Evolutionary conservation across 1,139 yeast species (phyloP).

Genomic region (Yamadazyma songkhlaensis): DNA sequence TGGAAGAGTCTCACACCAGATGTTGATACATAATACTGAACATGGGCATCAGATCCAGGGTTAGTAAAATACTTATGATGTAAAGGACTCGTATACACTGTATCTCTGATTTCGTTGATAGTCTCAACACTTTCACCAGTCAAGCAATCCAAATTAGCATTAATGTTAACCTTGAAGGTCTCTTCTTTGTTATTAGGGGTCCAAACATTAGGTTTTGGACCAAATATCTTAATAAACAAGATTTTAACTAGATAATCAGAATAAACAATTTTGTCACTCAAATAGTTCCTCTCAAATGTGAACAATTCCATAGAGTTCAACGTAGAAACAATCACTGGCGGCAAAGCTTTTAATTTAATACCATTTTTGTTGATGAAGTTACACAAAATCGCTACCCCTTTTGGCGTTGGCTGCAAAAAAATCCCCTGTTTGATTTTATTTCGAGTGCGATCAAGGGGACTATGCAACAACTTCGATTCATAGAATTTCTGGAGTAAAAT

Average conservation of each 20-base stretch:
- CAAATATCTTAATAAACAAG: slow-evolving; percentile 63
- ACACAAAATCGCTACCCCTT: slow-evolving; percentile 73
- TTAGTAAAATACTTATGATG: slow-evolving; percentile 78
- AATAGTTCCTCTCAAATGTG: slow-evolving; percentile 61
- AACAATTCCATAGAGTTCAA: slow-evolving; percentile 75
- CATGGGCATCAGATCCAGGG: slow-evolving; percentile 81
- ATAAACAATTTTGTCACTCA: slow-evolving; percentile 59
- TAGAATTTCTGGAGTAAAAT: slow-evolving; percentile 55
- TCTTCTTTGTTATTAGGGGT: slow-evolving; percentile 44
- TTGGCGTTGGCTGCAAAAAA: slow-evolving; percentile 84
- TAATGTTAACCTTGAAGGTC: slow-evolving; percentile 7
- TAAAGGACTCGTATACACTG: slow-evolving; percentile 54
- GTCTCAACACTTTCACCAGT: background rate
- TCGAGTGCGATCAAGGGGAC: slow-evolving; percentile 72
- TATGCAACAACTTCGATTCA: slow-evolving; percentile 67
- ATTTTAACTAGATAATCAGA: slow-evolving; percentile 66
- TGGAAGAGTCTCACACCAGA: slow-evolving; percentile 63
- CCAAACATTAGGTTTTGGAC: slow-evolving; percentile 70
- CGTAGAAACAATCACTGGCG: slow-evolving; percentile 41
- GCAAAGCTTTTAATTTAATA: slow-evolving; percentile 33
- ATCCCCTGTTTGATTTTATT: slow-evolving; percentile 32
- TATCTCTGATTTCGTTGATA: background rate
- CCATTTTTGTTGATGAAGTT: slow-evolving; percentile 61
- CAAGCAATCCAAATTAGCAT: slow-evolving; percentile 6
- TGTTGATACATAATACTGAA: slow-evolving; percentile 73